Percentiles rank a stretch among this genome's conserved stretches.
Conservation (phyloP, 345 rosid species). For the Brassica incana region DNA sequence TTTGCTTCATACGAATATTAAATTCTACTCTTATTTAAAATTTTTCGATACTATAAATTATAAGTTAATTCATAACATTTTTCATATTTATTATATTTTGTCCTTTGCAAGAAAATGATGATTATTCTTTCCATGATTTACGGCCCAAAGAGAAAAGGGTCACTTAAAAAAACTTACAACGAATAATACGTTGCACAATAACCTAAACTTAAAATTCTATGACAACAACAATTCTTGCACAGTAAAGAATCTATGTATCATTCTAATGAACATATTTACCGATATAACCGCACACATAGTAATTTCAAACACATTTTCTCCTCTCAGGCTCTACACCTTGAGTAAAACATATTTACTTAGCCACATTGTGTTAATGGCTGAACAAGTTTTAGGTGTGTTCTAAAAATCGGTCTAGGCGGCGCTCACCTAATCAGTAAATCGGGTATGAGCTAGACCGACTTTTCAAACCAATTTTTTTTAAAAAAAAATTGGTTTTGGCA, state of each 20-base stretch:
- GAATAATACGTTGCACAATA: conserved; percentile 1
- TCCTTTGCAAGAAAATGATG: not conserved
- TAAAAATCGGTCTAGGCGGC: too few species aligned
- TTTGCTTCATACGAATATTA: too few species aligned
- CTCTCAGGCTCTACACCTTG: not conserved
- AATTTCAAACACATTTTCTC: not conserved
- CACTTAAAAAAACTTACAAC: not conserved
- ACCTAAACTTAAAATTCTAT: conserved; percentile 1
- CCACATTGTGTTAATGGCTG: not conserved
- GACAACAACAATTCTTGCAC: conserved; percentile 9
- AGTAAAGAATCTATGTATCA: conserved; percentile 14
- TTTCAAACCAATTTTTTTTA: too few species aligned
- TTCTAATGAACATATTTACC: conserved; percentile 10
- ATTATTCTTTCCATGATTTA: not conserved
- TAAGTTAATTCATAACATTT: too few species aligned
- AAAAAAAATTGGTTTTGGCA: too few species aligned
- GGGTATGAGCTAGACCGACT: too few species aligned
- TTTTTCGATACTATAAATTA: too few species aligned
- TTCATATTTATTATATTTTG: too few species aligned
- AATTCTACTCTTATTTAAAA: too few species aligned
- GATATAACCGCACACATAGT: not conserved
- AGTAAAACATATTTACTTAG: not conserved
- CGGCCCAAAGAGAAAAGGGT: not conserved
- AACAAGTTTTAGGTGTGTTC: not conserved
- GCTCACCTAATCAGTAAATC: too few species aligned